Evolutionary conservation across 225 moss, liverwort and hornwort genomes (phyloP), one percentile per base, ranked within the genome.

Genomic region (Thuidium tamariscinum): DNA sequence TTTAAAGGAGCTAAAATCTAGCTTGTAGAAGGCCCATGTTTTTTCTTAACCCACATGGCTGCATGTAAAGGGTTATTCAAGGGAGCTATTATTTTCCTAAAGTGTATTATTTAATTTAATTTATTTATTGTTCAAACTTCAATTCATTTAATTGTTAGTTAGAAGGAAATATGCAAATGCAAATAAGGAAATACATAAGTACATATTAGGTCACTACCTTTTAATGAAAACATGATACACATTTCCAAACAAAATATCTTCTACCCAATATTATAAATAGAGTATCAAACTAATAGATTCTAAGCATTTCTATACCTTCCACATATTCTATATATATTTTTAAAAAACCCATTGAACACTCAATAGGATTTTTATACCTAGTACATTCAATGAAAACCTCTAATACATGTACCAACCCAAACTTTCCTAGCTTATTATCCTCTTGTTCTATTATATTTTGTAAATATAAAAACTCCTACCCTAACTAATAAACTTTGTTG

Each of bases 161-260:
- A 29, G 7, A 44, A 27, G 0, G 1, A 71, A 29, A 17, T 5
- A 29, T 29, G 10, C 10, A 16, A 44, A 29, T 29, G 7, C 8
- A 22, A 68, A 65, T 20, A 65, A n/a, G 2, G 6, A 69, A 41
- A 4, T 41, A 23, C 13, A 39, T 1, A 41, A 41, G 1, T 25
- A 25, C 2, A 25, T 70, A 42, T 27, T 48, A 48, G 48, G 0
- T 48, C 48, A 30, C 3, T 0, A 11, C 6, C 32, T 49, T 49
- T 0, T 0, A 73, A 7, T 7, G 1, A 32, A 73, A 73, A 19
- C 0, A 19, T 4, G 19, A 32, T 19, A 11, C 1, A 30, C 1
- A 10, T 72, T 30, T 18, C 7, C 6, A 48, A 46, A 73, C 0
- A 1, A 19, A 32, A 7, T 11, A 12, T 1, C 4, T 2, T 18